Evolutionary conservation across 2,329 filamentous ascomycete species (phyloP), one percentile per base, ranked within the genome.

Genomic region (Penicillium concentricum): DNA sequence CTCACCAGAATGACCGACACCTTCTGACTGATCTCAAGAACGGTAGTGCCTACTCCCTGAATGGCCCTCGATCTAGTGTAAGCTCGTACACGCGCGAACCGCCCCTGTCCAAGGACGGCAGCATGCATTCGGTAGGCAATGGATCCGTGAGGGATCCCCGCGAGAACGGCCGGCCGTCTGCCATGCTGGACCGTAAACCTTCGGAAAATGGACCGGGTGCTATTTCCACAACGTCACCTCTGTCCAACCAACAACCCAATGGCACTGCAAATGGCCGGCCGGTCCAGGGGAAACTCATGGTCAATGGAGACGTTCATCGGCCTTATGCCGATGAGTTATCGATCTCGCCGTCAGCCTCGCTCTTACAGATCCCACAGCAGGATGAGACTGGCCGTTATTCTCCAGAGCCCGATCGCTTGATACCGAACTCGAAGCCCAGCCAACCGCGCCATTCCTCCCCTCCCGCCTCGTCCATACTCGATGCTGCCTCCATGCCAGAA

Each of bases 31-130:
- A 70, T 30, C 54, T 74, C 35, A 77, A 75, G 67, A 75, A 78
- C 72, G 81, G 84, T 68, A 87, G 81, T 74, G 83, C 87, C 76
- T 83, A 79, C 72, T 81, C 84, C 37, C 68, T 84, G 68, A 80
- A 82, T 64, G 86, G 87, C 69, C 84, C 81, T 62, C 79, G 78
- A 64, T 76, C 79, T 56, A 76, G 72, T 57, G 69, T 72, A 58
- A 74, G 73, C 54, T 77, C 76, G 48, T 76, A 77, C 59, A 73
- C 73, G 42, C 67, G 74, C 69, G 76, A 78, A 20, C 71, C 67
- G 62, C 71, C 69, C 34, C 70, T 70, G 56, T 72, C 75, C 50
- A 74, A 75, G 62, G 70, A 78, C 59, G 73, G 72, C 38, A 80
- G 78, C 60, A 76, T 81, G 18, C 83, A 88, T 59, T 77, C 76